Base-by-base conservation (phyloP, 2,329 filamentous ascomycete species). In the Sarocladium oryzae region DNA sequence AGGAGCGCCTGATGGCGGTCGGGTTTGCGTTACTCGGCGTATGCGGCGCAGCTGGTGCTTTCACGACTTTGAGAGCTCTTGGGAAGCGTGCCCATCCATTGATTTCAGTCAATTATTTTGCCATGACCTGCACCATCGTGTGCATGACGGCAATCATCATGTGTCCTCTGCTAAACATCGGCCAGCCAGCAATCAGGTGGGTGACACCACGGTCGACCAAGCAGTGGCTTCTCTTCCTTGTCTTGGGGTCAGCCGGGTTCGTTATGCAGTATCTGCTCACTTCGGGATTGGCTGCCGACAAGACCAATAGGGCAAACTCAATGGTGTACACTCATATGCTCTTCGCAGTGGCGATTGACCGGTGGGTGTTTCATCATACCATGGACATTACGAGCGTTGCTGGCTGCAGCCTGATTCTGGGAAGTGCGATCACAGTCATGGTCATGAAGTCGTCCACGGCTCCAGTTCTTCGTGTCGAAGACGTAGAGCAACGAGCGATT, bases 31-130 rank as follows among this genome's bases (percentile, higher is more conserved):
- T 95, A 40, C 51, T 95, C 0, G 89, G 90, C 2, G 89, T 95
- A 0, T 58, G 89, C 1, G 91, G 91, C 8, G 80, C 84, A 7
- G 82, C 88, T 0, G 79, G 79, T 2, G 88, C 89, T 7, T 90
- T 84, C 61, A 89, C 84, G 0, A 81, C 81, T 0, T 86, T 96
- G 56, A 78, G 89, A 15, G 82, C 85, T 67, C 92, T 96, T 54
- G 90, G 91, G 13, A 81, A 81, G 58, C 79, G 88, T 24, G 86
- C 87, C 0, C 89, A 95, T 62, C 81, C 90, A 0, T 73, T 96
- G n/a, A 82, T 95, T 52, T 86, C 81, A 2, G 88, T 95, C 52
- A 95, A 89, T 60, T 95, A 91, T 67, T 95, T 96, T 61, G 82
- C 83, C 2, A 71, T 74, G 0, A 85, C 81, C 70, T 88, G 85